phyloP scores from a whole-genome alignment of 805 yeast species.

The Nematodospora valgi region DNA sequence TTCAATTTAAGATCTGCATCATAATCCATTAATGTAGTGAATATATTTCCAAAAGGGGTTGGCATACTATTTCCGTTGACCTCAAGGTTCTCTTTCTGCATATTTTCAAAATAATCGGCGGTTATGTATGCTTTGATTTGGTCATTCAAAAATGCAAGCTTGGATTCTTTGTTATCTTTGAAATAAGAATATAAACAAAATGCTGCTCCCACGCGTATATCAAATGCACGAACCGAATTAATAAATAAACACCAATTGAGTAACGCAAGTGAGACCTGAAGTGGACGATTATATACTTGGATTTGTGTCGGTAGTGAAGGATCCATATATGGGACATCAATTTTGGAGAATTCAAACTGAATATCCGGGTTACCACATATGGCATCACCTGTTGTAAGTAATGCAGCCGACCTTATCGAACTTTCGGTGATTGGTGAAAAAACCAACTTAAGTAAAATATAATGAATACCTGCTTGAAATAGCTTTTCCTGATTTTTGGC shows the following conservation, averaged over 20 bases:
- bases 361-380: conserved; percentile 62
- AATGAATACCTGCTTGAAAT: conserved; percentile 57
- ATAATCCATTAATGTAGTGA: conserved; percentile 69
- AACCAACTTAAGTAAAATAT: conserved; percentile 64
- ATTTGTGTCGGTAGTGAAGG: conserved; percentile 54
- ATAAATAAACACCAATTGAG: conserved; percentile 78
- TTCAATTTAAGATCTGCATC: conserved; percentile 63
- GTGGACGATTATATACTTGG: conserved; percentile 28
- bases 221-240: conserved; percentile 82
- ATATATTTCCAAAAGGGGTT: conserved; percentile 54
- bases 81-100: conserved; percentile 1
- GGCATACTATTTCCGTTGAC: conserved; percentile 1
- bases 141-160: conserved; percentile 58
- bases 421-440: conserved; percentile 66
- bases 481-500: conserved; percentile 58
- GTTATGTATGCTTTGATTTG: conserved; percentile 49
- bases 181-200: conserved; percentile 67
- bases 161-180: conserved; percentile 58
- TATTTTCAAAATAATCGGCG: conserved; percentile 21
- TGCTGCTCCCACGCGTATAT: conserved; percentile 71
- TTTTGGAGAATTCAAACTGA: conserved; percentile 69
- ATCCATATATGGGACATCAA: conserved; percentile 91
- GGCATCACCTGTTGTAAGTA: conserved; percentile 74
- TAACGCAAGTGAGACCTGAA: conserved; percentile 74
- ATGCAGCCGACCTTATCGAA: conserved; percentile 61